Evolutionary conservation across 2,329 filamentous ascomycete genomes (phyloP).

Genomic region (Neocucurbitaria cava): DNA sequence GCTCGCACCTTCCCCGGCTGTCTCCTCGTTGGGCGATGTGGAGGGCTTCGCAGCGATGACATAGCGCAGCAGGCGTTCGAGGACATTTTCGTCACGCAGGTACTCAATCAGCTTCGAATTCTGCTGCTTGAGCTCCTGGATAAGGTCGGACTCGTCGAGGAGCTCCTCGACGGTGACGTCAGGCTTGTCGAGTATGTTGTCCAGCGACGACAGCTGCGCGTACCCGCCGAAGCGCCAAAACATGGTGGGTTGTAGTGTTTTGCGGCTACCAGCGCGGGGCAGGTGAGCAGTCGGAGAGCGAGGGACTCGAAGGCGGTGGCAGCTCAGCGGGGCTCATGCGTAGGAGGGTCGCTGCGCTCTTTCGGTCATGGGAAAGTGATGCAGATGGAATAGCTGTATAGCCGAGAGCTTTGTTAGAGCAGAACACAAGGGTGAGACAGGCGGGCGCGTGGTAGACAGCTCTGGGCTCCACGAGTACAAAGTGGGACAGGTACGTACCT

Average conservation of each 20-base stretch:
- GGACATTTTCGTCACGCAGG: slow-evolving; percentile 82
- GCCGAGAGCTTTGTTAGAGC: slow-evolving; percentile 13
- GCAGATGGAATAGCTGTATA: slow-evolving; percentile 17
- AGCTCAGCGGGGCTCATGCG: slow-evolving; percentile 32
- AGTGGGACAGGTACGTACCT: slow-evolving; percentile 30
- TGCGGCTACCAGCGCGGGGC: slow-evolving; percentile 37
- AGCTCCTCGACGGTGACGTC: slow-evolving; percentile 95
- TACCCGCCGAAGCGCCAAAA: slow-evolving; percentile 99
- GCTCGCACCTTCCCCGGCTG: slow-evolving; percentile 55
- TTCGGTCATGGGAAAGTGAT: slow-evolving; percentile 22
- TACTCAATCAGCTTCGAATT: slow-evolving; percentile 98
- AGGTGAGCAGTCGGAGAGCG: slow-evolving; percentile 28
- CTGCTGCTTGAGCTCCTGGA: slow-evolving; percentile 97
- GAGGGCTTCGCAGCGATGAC: slow-evolving; percentile 78
- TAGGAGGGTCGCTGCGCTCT: slow-evolving; percentile 18
- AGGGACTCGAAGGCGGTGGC: slow-evolving; percentile 36
- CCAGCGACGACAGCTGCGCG: slow-evolving; percentile 95
- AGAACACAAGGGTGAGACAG: slow-evolving; percentile 13
- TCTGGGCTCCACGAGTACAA: slow-evolving; percentile 18
- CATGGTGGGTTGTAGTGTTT: slow-evolving; percentile 70
- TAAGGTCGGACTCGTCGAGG: slow-evolving; percentile 92
- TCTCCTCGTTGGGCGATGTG: slow-evolving; percentile 40
- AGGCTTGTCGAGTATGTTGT: slow-evolving; percentile 93
- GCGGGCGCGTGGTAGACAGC: slow-evolving; percentile 18
- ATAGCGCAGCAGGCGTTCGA: slow-evolving; percentile 87